A percentile compares a stretch with the other conserved stretches of the same genome.
These are phyloP conservation scores for Anastatica hierochuntica DNA, from an alignment of 345 rosid genomes.

Conservation along the genomic window DNA sequence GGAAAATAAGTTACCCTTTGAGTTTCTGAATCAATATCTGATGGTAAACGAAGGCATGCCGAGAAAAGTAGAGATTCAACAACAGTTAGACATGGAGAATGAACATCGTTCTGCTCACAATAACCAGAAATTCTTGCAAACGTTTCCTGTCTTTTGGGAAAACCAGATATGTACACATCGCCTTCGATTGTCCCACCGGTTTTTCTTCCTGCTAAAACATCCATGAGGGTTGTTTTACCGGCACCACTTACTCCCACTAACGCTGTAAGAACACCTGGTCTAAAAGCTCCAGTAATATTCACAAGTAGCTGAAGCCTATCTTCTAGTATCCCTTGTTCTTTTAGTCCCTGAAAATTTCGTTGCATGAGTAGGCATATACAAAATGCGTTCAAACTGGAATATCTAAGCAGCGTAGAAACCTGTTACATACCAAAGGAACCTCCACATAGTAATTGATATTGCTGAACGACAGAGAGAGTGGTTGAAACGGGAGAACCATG, in stretches of 20 bases:
- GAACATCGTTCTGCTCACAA: constrained; percentile 95
- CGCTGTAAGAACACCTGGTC: constrained; percentile 91
- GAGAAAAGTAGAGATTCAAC: constrained; percentile 93
- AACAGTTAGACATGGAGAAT: constrained; percentile 90
- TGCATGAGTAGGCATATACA: constrained; percentile 14
- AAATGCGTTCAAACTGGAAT: constrained; percentile 3
- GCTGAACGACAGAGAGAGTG: constrained; percentile 82
- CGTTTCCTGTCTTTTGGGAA: constrained; percentile 84
- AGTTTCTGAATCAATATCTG: constrained; percentile 64
- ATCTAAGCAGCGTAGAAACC: background rate
- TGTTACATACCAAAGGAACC: constrained; percentile 61
- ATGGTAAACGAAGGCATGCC: constrained; percentile 82
- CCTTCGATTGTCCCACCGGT: constrained; percentile 93
- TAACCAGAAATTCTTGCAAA: constrained; percentile 97
- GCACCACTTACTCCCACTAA: constrained; percentile 98
- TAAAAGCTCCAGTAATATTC: constrained; percentile 89
- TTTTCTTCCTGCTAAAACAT: constrained; percentile 95
- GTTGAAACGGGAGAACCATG: constrained; percentile 99
- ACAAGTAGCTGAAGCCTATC: constrained; percentile 78
- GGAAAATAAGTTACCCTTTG: constrained; percentile 44
- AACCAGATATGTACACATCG: constrained; percentile 69
- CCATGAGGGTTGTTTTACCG: constrained; percentile 98
- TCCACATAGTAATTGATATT: constrained; percentile 84
- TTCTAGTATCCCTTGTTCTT: constrained; percentile 79
- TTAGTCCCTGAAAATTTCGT: constrained; percentile 52